Percentiles rank a stretch among this genome's conserved stretches.
phyloP scores from a whole-genome alignment of 257 asterid genomes.

The Marsdenia floribunda region DNA sequence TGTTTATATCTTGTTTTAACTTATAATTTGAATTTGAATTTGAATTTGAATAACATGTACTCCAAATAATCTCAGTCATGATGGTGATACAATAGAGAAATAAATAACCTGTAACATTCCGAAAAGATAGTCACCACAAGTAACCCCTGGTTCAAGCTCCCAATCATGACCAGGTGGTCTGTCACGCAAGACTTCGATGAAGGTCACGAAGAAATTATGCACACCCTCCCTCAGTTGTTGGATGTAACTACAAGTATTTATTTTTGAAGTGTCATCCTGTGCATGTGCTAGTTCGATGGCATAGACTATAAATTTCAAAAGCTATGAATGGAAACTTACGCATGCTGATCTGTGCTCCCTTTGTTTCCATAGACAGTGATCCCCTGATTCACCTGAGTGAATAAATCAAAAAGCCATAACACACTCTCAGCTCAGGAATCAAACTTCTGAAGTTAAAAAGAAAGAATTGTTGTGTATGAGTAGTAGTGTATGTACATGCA shows the following conservation, averaged over 20 bases:
- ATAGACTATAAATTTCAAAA: neutral
- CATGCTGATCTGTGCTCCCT: conserved; percentile 99
- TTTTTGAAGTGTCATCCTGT: neutral
- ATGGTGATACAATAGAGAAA: conserved; percentile 5
- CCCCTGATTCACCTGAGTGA: conserved; percentile 87
- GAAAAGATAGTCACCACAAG: conserved; percentile 93
- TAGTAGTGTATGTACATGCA: neutral
- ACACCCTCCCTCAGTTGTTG: conserved; percentile 99
- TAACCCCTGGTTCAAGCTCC: conserved; percentile 99
- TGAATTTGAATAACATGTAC: neutral
- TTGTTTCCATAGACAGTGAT: conserved; percentile 93
- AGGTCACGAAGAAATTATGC: conserved; percentile 89
- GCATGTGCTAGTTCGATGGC: neutral
- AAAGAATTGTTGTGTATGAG: neutral
- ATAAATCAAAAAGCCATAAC: conserved; percentile 2
- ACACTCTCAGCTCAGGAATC: neutral
- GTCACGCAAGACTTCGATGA: conserved; percentile 95
- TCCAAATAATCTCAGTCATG: neutral
- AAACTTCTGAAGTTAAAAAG: neutral
- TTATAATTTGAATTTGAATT: neutral
- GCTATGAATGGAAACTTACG: conserved; percentile 45
- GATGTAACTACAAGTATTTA: conserved; percentile 57
- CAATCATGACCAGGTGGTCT: conserved; percentile 99
- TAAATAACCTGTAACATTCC: conserved; percentile 85
- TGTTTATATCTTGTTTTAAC: neutral